phyloP scores from a whole-genome alignment of 768 basidiomycete species.

The Asterophora parasitica region DNA sequence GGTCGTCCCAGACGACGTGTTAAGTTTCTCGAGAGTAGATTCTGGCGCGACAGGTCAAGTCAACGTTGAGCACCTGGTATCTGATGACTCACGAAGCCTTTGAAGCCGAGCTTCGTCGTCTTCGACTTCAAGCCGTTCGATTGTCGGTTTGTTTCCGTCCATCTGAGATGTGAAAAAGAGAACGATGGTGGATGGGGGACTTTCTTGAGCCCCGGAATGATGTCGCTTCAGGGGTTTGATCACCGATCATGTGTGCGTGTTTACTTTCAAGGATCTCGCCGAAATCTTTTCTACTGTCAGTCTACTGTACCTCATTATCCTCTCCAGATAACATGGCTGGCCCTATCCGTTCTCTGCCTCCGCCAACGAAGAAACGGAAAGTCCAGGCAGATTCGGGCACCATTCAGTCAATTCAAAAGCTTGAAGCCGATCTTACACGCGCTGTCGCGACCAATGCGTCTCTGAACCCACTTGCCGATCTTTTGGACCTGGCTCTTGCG shows the following conservation, averaged over 20 bases:
- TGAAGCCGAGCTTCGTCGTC: conserved; percentile 10
- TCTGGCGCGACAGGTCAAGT: neutral
- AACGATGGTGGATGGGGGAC: neutral
- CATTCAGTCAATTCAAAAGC: conserved; percentile 16
- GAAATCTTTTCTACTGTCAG: conserved; percentile 1
- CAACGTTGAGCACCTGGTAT: neutral
- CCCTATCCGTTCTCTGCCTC: conserved; percentile 43
- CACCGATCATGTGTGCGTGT: conserved; percentile 3
- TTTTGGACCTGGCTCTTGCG: conserved; percentile 53
- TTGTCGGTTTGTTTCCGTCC: neutral
- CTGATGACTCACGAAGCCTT: conserved; percentile 8
- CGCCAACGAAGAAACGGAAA: conserved; percentile 48
- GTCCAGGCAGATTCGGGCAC: conserved; percentile 27
- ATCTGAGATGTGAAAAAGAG: neutral
- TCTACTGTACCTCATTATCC: too few relatives aligned
- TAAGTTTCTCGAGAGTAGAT: conserved; percentile 13
- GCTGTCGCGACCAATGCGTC: conserved; percentile 54
- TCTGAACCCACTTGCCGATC: conserved; percentile 74
- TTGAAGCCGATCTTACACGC: conserved; percentile 53
- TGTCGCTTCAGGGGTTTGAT: neutral
- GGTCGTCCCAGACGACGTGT: neutral
- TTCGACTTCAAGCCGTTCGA: conserved; percentile 11
- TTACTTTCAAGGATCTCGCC: conserved; percentile 1
- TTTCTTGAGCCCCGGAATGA: neutral
- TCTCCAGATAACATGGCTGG: conserved; percentile 16